A percentile compares a stretch with the other conserved stretches of the same genome.
phyloP scores from a whole-genome alignment of 129 eudicot species.

The Kitagawia praeruptora region DNA sequence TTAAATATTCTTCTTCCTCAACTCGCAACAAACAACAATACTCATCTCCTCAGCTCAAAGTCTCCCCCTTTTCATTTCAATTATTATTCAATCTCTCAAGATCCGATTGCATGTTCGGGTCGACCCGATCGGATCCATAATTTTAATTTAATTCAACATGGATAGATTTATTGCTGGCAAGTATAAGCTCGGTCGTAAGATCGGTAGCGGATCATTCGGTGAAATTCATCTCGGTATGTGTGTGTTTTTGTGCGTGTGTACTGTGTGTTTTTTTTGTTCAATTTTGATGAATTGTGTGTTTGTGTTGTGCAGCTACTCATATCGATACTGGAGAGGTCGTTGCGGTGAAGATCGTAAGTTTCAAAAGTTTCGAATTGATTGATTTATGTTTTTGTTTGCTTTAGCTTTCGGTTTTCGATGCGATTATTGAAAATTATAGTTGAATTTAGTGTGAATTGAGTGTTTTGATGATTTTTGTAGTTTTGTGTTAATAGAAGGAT shows the following conservation, averaged over 20 bases:
- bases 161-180: slow-evolving; percentile 90
- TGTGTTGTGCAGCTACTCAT: slow-evolving; percentile 81
- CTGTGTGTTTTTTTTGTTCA: neutral
- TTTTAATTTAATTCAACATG: slow-evolving; percentile 28
- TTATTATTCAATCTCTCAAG: neutral
- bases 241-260: neutral
- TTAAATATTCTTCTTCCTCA: neutral
- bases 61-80: neutral
- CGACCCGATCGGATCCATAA: slow-evolving; percentile 23
- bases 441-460: slow-evolving; percentile 1
- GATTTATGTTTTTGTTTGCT: neutral
- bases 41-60: neutral
- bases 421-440: neutral
- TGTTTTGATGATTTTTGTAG: slow-evolving; percentile 2
- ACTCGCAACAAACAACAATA: neutral
- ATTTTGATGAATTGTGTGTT: neutral
- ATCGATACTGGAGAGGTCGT: slow-evolving; percentile 86
- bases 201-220: slow-evolving; percentile 97
- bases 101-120: slow-evolving; percentile 3
- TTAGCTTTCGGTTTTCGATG: neutral
- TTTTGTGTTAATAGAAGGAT: neutral
- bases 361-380: neutral
- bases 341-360: slow-evolving; percentile 95
- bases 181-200: slow-evolving; percentile 95
- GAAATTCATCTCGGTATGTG: slow-evolving; percentile 68